Base-by-base conservation (phyloP, 305 asterid genomes). In the Fraxinus nigra region DNA sequence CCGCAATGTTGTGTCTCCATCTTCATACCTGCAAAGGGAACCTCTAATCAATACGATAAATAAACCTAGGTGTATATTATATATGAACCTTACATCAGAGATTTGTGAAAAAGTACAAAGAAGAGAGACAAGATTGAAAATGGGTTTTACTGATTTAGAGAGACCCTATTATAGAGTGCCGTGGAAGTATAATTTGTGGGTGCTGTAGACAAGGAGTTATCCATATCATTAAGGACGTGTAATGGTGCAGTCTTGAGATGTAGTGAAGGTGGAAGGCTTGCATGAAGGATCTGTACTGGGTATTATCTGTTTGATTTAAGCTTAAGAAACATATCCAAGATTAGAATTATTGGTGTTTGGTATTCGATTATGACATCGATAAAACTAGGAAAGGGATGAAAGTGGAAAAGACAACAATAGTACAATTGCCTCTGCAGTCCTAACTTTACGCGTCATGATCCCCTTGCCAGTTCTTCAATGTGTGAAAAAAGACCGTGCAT, bases 1-100 rank as follows among this genome's bases (percentile, higher is more conserved):
- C 84, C 97, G 90, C 90, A 91, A 81, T 8, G 90, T 90, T 76
- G 98, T 90, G 83, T 87, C 94, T 54, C 98, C 99, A 76, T 97
- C 98, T 86, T 97, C 99, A 38, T 97, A 97, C 82, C 99, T 97
- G 88, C 80, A 86, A 77, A 72, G 72, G 13, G 26, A 51, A 76
- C 38, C 34, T n/a, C n/a, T 13, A 70, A 33, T 16, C 43, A 70
- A 11, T 33, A 70, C 7, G 0, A 13, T 0, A 26, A 10, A 26
- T 9, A 59, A 59, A 59, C 2, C 5, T 59, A 7, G 30, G 13
- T 20, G 59, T 14, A 14, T 48, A 14, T 14, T 56, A 0, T 20
- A 56, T 54, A 56, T 56, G 24, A 18, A 56, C 67, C 28, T 56
- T 7, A 56, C 59, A 2, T 46, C 16, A 54, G 24, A 18, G 72